Evolutionary conservation across 768 basidiomycete genomes (phyloP), one percentile per base, ranked within the genome.

Genomic region (Hericium rajendrae): DNA sequence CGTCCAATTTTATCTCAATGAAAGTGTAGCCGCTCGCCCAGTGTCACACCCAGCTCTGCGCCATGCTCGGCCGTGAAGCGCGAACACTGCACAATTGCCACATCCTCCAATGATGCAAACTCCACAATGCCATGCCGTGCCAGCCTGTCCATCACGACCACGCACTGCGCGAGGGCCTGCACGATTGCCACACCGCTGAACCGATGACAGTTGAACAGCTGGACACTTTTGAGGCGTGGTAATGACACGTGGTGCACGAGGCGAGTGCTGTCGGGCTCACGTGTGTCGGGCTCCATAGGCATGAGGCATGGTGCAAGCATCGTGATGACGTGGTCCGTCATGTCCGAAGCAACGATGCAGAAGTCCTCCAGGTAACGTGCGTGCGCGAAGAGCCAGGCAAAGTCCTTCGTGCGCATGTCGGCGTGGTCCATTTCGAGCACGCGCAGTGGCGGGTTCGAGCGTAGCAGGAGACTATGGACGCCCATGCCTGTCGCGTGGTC

Each of bases 371-470:
- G 71, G 38, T 68, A 58, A 0, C 68, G 66, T 11, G 87, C 71
- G 39, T 76, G 73, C 57, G 82, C 79, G 60, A 90, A 90, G 51
- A 82, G 72, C 71, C 82, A 87, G 32, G 64, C 66, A 65, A 91
- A 91, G 66, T 91, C 88, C 70, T 88, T 90, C 37, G 87, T 90
- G 48, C 87, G 84, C 81, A 88, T 84, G 70, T 90, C 88, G 54
- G 85, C 84, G 62, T 83, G 85, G 64, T 90, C 84, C 88, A 91
- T 90, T 65, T 85, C 79, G 22, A 90, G 78, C 37, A 82, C 68
- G 51, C 75, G 75, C 40, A 91, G 71, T 22, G 22, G 22, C 22
- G 22, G 22, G 22, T 22, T 22, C 22, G 22, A 22, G 22, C 22
- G 22, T 22, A 22, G 22, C 22, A 22, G 22, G 22, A 22, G 22